phyloP scores from a whole-genome alignment of 2,329 filamentous ascomycete genomes.

The Leptographium galeiforme region DNA sequence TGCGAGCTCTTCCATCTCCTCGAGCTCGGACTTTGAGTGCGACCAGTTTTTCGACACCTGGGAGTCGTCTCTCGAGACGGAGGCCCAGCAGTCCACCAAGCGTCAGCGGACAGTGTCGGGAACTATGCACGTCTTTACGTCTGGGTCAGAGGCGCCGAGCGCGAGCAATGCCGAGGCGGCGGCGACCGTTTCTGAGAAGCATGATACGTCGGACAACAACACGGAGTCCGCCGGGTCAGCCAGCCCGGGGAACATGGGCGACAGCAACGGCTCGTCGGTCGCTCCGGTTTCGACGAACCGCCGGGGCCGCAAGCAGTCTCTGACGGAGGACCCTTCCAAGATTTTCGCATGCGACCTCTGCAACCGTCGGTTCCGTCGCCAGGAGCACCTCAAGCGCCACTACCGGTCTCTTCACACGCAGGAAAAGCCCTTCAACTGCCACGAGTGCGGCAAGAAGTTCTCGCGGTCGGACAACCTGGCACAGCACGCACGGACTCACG shows the following conservation, averaged over 20 bases:
- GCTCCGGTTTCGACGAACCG: conserved; percentile 58
- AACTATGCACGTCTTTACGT: conserved; percentile 25
- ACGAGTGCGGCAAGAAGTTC: conserved; percentile 98
- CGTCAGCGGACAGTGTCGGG: conserved; percentile 33
- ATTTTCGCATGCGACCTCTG: conserved; percentile 95
- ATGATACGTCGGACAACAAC: conserved; percentile 9
- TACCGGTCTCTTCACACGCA: conserved; percentile 96
- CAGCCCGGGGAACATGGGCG: conserved; percentile 19
- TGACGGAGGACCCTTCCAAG: conserved; percentile 96
- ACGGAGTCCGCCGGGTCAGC: conserved; percentile 18
- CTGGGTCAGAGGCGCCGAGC: conserved; percentile 20
- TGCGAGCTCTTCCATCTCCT: conserved; percentile 56
- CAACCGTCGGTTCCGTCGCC: conserved; percentile 91
- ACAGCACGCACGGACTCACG: conserved; percentile 90
- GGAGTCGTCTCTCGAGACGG: conserved; percentile 35
- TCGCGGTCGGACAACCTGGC: conserved; percentile 94
- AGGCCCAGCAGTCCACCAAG: conserved; percentile 47
- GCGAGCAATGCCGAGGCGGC: conserved; percentile 22
- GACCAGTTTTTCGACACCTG: conserved; percentile 58
- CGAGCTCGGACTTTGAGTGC: conserved; percentile 50
- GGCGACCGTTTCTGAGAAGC: conserved; percentile 3
- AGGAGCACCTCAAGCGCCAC: conserved; percentile 97
- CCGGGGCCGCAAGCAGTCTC: conserved; percentile 92
- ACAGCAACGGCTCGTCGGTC: conserved; percentile 17
- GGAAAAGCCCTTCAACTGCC: conserved; percentile 96